Evolutionary conservation across 2,329 filamentous ascomycete species (phyloP).

Genomic region (Colletotrichum tabaci): DNA sequence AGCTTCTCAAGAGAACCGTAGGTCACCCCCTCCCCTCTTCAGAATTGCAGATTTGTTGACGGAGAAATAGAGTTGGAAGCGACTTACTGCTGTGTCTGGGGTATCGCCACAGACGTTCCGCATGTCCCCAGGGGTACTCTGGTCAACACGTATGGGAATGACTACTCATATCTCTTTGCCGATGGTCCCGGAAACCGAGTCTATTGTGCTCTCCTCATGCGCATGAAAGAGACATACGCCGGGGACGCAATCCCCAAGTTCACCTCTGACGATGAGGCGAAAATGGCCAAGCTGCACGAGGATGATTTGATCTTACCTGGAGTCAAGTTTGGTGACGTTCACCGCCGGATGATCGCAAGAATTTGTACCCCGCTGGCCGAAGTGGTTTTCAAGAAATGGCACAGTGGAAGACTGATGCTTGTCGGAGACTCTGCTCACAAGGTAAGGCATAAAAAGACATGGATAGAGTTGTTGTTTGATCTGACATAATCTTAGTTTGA

Average conservation of each 20-base stretch:
- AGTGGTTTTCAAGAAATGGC: not conserved
- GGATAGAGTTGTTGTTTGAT: not conserved
- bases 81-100: too few species aligned
- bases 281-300: too few species aligned
- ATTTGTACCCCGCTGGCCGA: not conserved
- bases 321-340: not conserved
- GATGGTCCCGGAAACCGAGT: too few species aligned
- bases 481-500: not conserved
- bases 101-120: too few species aligned
- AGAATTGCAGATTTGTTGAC: not conserved
- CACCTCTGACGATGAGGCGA: too few species aligned
- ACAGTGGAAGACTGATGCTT: not conserved
- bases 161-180: too few species aligned
- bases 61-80: too few species aligned
- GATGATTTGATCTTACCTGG: not conserved
- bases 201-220: too few species aligned
- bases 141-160: too few species aligned
- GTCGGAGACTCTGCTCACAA: not conserved
- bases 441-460: not conserved
- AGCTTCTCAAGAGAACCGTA: not conserved
- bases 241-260: too few species aligned
- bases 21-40: not conserved
- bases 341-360: not conserved
- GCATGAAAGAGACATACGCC: too few species aligned
- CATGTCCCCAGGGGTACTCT: too few species aligned